Evolutionary conservation across 371 early-diverging fungal genomes (phyloP).

Genomic region (Enterospora canceri): DNA sequence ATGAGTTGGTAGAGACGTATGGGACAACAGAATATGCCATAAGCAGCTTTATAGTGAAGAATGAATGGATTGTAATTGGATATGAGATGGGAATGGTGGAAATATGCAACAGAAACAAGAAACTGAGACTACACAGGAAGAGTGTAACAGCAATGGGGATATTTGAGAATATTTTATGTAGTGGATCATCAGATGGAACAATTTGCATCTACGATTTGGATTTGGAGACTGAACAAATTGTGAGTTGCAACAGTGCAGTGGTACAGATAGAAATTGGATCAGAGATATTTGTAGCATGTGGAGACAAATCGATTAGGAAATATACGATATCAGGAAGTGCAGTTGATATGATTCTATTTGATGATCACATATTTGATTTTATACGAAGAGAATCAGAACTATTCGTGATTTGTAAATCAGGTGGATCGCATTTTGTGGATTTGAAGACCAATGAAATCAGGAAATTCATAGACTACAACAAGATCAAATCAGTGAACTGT

Average conservation of each 20-base stretch:
- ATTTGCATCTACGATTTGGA: slow-evolving; percentile 13
- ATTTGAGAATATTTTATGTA: slow-evolving; percentile 4
- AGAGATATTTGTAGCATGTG: not conserved
- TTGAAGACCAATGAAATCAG: not conserved
- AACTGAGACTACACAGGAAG: slow-evolving; percentile 8
- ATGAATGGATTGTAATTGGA: slow-evolving; percentile 9
- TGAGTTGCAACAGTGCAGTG: not conserved
- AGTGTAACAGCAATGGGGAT: slow-evolving; percentile 3
- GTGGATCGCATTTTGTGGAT: slow-evolving; percentile 4
- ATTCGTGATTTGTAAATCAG: slow-evolving; percentile 12
- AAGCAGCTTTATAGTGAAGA: slow-evolving; percentile 12
- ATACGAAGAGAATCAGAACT: not conserved
- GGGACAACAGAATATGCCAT: slow-evolving; percentile 9
- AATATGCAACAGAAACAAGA: slow-evolving; percentile 6
- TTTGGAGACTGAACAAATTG: not conserved
- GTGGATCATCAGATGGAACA: slow-evolving; percentile 16
- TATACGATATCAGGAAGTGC: not conserved
- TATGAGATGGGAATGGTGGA: slow-evolving; percentile 32
- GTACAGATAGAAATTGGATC: not conserved
- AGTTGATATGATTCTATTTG: slow-evolving; percentile 25
- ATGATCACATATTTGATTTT: slow-evolving; percentile 3
- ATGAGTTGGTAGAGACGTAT: slow-evolving; percentile 4
- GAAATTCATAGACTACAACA: slow-evolving; percentile 18
- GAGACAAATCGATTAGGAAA: slow-evolving; percentile 17
- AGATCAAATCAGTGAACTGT: slow-evolving; percentile 17